Evolutionary conservation across 1,139 yeast species (phyloP), one percentile per base, ranked within the genome.

Genomic region (Debaryomyces sp.): DNA sequence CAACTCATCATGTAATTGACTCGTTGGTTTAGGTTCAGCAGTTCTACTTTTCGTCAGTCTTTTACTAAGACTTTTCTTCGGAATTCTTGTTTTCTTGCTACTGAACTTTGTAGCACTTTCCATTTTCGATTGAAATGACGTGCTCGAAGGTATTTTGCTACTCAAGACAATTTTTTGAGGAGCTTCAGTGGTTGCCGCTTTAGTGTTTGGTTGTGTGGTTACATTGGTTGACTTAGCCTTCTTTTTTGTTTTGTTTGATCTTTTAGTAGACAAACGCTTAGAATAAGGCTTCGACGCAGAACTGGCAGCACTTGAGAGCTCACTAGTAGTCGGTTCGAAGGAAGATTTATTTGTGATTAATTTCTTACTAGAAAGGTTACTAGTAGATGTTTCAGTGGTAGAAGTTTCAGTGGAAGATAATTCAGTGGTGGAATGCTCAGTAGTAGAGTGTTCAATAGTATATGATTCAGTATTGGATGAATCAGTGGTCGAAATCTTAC

Each of bases 1-100:
- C 46, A 44, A 44, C 26, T 44, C 46, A 32, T 44, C 46, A 29
- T 38, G 46, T n/a, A 32, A n/a, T 27, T 30, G 37, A 27, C 29
- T 27, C 3, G 35, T 35, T 12, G 46, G 13, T 42, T 23, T 42
- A 26, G 33, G 29, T 34, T 24, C 34, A 7, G 36, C n/a, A 10
- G 34, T 12, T 27, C 23, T 12, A 10, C 32, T 41, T 21, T 32
- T 41, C 3, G 37, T 17, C 9, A 27, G 22, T 40, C n/a, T 40
- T 40, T 24, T 40, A 27, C 35, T 40, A 23, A 40, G 22, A 24
- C 26, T 27, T 29, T 23, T 32, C 21, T 17, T 35, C 13, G 38
- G 38, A 35, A 21, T n/a, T 35, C 13, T 35, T 6, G 38, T 21
- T 13, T 35, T 35, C 2, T 35, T 40, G 26, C n/a, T 40, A 13